These are phyloP conservation scores for Yamagishiella unicocca DNA, from an alignment of 139 green algal genomes.

Conservation along the genomic window DNA sequence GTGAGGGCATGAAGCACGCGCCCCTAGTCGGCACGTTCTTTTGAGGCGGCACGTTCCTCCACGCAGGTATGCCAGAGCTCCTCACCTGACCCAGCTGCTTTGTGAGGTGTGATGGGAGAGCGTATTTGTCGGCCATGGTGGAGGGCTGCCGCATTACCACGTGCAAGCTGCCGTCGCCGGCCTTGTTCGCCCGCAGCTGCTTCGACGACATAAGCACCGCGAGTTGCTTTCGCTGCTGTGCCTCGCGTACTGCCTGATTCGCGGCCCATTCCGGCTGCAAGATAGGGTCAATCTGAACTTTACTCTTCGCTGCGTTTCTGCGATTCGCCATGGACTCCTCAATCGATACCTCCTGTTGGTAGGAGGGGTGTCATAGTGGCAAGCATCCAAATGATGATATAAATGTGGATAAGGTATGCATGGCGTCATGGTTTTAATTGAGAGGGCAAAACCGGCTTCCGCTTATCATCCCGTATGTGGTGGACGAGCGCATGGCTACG, in stretches of 20 bases:
- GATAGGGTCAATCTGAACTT: constrained; percentile 5
- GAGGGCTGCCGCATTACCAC: constrained; percentile 10
- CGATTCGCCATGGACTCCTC: background rate
- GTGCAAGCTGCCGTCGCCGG: background rate
- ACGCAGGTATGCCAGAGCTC: no score
- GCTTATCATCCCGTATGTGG: no score
- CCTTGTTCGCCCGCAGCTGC: background rate
- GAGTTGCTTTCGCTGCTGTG: constrained; percentile 2
- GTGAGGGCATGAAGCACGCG: no score
- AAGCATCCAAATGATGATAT: no score
- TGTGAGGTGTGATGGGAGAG: constrained; percentile 12
- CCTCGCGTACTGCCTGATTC: background rate
- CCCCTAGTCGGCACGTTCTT: no score
- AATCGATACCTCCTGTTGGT: no score
- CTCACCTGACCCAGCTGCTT: constrained; percentile 15
- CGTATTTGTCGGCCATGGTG: constrained; percentile 31
- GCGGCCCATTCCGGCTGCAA: constrained; percentile 13
- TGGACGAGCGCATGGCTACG: no score
- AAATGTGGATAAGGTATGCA: no score
- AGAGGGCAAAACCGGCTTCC: no score
- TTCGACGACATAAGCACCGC: background rate
- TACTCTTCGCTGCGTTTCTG: background rate
- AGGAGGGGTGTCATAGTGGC: no score
- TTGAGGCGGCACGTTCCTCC: no score
- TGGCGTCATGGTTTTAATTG: no score